Base-by-base conservation (phyloP, 768 basidiomycete species). In the Saitozyma podzolica region DNA sequence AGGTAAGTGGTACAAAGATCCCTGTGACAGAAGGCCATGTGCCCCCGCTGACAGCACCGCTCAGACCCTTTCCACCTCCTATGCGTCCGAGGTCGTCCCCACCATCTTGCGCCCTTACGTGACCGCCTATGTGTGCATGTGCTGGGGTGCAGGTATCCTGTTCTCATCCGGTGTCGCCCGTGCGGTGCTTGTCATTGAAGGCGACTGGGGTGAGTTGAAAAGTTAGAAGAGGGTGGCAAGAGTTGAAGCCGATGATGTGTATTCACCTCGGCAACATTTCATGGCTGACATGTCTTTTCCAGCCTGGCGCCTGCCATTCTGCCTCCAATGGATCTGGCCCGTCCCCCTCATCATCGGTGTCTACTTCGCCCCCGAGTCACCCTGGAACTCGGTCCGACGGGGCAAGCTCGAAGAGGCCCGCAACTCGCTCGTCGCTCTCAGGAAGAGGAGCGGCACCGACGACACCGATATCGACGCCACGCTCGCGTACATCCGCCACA, bases 71-170 rank as follows among this genome's bases (percentile, higher is more conserved):
- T 72, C 58, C 10, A 69, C 69, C 17, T 47, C 67, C 1, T 77
- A 75, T 54, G 71, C 75, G 11, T 64, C 66, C 49, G 75, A 77
- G 53, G 69, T 77, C 51, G 62, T 59, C 16, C 75, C 75, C 8
- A 65, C 67, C 50, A 63, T 65, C 6, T 63, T 75, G 6, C 69
- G 75, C 61, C 63, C 63, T 8, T 73, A 75, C 60, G 58, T 75
- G 16, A 74, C 75, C 19, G 67, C 72, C 17, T 66, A 53, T 40
- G 60, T 66, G 54, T 70, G 69, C 65, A 65, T 70, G 50, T 69
- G 66, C 50, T 77, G 75, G 75, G 73, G 65, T 20, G 49, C 59
- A 52, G 73, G 73, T 58, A 65, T 67, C 55, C 48, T 71, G 10
- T 50, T 74, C 40, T 63, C 57, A 11, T 65, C 72, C n/a, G 73